Percentiles rank a stretch among this genome's conserved stretches.
Conservation (phyloP, 768 basidiomycete genomes). For the Rhizopogon sp. region DNA sequence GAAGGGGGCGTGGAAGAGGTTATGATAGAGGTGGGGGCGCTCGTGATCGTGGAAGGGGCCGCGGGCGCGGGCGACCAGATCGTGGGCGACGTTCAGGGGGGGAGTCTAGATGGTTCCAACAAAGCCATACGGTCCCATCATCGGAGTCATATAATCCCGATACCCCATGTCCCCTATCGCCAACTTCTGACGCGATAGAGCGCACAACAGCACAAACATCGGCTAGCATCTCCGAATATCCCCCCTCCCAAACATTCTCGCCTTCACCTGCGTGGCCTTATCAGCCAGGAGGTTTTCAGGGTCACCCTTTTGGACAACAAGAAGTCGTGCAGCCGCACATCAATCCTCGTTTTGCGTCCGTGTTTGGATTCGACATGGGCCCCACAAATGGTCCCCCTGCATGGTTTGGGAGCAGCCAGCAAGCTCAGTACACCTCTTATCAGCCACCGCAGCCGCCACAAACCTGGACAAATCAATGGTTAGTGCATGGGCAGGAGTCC, state of each 20-base stretch:
- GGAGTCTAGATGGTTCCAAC: constrained; percentile 14
- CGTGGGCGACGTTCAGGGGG: constrained; percentile 12
- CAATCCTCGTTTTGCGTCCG: constrained; percentile 72
- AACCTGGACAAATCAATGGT: constrained; percentile 38
- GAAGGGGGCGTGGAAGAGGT: constrained; percentile 31
- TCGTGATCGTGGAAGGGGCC: constrained; percentile 22
- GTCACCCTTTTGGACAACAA: constrained; percentile 15
- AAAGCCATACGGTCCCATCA: constrained; percentile 9
- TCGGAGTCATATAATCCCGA: constrained; percentile 27
- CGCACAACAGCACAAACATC: constrained; percentile 35
- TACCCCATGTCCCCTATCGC: constrained; percentile 28
- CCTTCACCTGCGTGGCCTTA: constrained; percentile 12
- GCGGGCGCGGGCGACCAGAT: constrained; percentile 25
- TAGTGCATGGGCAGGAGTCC: constrained; percentile 22
- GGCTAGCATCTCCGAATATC: constrained; percentile 16
- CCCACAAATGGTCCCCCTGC: constrained; percentile 1
- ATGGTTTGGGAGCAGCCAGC: constrained; percentile 14
- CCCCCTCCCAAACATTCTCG: constrained; percentile 6
- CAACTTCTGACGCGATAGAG: constrained; percentile 44
- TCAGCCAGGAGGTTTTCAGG: constrained; percentile 5
- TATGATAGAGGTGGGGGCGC: constrained; percentile 22
- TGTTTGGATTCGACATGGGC: constrained; percentile 47
- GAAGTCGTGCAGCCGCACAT: constrained; percentile 73
- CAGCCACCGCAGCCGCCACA: constrained; percentile 7
- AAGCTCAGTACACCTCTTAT: constrained; percentile 13